Conservation (phyloP, 768 basidiomycete genomes). For the Lentinula sp. region DNA sequence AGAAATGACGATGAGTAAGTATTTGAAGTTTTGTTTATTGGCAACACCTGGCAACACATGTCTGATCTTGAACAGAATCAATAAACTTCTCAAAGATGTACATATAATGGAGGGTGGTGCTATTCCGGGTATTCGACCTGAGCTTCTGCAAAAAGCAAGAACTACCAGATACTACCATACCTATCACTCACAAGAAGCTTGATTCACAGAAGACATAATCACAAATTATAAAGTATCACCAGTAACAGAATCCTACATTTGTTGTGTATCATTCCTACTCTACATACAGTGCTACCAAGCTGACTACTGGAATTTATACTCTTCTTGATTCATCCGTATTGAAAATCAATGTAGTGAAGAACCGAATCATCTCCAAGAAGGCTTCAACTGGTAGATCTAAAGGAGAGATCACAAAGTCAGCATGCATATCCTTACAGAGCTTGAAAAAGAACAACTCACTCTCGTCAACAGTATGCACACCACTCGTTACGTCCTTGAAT, state of each 20-base stretch:
- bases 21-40: neutral
- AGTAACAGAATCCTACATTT: too few species aligned
- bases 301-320: too few species aligned
- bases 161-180: neutral
- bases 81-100: neutral
- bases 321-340: slow-evolving; percentile 32
- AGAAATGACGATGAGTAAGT: slow-evolving; percentile 8
- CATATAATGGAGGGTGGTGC: slow-evolving; percentile 12
- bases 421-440: too few species aligned
- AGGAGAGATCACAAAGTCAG: neutral
- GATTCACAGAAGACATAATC: neutral
- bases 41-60: neutral
- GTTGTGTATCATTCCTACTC: too few species aligned
- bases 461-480: slow-evolving; percentile 50
- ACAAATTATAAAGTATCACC: too few species aligned
- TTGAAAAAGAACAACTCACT: slow-evolving; percentile 22
- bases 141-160: slow-evolving; percentile 19
- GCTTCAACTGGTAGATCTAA: slow-evolving; percentile 25
- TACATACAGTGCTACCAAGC: too few species aligned
- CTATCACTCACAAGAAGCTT: neutral
- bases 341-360: slow-evolving; percentile 37
- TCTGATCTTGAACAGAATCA: neutral
- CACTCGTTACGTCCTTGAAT: slow-evolving; percentile 12
- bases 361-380: slow-evolving; percentile 34
- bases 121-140: slow-evolving; percentile 55